Conservation (phyloP, 73 alveolate species). For the Breviolum minutum region DNA sequence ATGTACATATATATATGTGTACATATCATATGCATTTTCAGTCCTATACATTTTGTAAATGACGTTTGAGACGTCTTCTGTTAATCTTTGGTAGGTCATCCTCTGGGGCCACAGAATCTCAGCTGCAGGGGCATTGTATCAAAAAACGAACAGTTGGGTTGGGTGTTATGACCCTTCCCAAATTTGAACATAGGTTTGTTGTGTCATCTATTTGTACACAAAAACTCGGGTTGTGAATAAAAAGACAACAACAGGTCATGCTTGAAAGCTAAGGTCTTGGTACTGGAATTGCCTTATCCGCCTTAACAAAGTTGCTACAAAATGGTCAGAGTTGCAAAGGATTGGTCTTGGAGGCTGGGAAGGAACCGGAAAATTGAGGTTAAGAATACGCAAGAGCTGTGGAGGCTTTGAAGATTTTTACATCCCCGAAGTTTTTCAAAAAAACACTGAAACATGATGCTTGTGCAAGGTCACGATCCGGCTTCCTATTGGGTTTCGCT, state of each 20-base stretch:
- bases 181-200: too few relatives aligned
- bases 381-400: too few relatives aligned
- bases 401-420: too few relatives aligned
- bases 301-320: neutral
- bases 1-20: too few relatives aligned
- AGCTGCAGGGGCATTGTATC: neutral
- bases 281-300: conserved; percentile 60
- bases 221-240: too few relatives aligned
- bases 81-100: conserved; percentile 2
- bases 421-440: neutral
- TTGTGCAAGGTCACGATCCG: neutral
- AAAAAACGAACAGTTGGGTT: too few relatives aligned
- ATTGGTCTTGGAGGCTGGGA: conserved; percentile 46
- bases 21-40: too few relatives aligned
- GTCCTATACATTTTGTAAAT: neutral
- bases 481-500: too few relatives aligned
- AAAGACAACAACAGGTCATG: too few relatives aligned
- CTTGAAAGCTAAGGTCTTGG: conserved; percentile 27
- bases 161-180: too few relatives aligned
- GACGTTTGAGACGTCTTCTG: too few relatives aligned
- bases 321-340: conserved; percentile 27
- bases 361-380: neutral
- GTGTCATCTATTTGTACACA: too few relatives aligned
- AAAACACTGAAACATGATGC: neutral
- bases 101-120: conserved; percentile 78